A percentile compares a stretch with the other conserved stretches of the same genome.
These are phyloP conservation scores for Diplocarpon mali DNA, from an alignment of 2,329 filamentous ascomycete genomes.

Conservation along the genomic window DNA sequence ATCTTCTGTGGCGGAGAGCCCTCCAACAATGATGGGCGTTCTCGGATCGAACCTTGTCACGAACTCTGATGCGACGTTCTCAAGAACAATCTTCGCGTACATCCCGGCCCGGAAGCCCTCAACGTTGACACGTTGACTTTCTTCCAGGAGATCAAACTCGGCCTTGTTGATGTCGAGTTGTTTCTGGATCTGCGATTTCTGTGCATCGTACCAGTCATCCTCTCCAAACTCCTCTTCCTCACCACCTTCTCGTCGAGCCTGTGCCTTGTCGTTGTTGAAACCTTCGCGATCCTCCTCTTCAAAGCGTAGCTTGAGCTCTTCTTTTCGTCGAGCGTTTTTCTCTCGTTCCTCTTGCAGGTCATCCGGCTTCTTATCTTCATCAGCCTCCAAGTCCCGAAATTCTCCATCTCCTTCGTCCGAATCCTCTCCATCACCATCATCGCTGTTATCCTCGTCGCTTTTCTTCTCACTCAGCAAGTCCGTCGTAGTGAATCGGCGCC, in stretches of 20 bases:
- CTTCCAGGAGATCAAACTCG: constrained; percentile 82
- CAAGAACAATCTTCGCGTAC: constrained; percentile 83
- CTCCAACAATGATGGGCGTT: constrained; percentile 78
- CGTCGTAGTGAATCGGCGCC: constrained; percentile 63
- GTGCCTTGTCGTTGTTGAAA: constrained; percentile 79
- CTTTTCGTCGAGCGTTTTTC: constrained; percentile 82
- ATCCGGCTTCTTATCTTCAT: constrained; percentile 47
- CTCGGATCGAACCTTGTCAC: constrained; percentile 69
- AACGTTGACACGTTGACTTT: constrained; percentile 68
- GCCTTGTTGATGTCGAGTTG: constrained; percentile 94
- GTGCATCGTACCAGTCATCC: constrained; percentile 96
- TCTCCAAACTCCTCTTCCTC: constrained; percentile 78
- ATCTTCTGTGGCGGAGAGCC: constrained; percentile 87
- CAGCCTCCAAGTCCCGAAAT: constrained; percentile 78
- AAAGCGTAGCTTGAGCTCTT: constrained; percentile 87
- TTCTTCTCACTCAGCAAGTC: constrained; percentile 48
- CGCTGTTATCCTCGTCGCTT: constrained; percentile 36
- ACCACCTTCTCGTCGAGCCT: constrained; percentile 58
- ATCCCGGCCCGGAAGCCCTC: constrained; percentile 88
- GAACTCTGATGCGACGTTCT: constrained; percentile 86
- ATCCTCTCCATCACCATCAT: constrained; percentile 36
- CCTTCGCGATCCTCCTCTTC: constrained; percentile 98
- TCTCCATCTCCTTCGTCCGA: constrained; percentile 66
- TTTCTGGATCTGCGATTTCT: constrained; percentile 90
- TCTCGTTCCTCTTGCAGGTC: constrained; percentile 78